Evolutionary conservation across 1,139 yeast species (phyloP), one percentile per base, ranked within the genome.

Genomic region (Lodderomyces orthopsilosis): DNA sequence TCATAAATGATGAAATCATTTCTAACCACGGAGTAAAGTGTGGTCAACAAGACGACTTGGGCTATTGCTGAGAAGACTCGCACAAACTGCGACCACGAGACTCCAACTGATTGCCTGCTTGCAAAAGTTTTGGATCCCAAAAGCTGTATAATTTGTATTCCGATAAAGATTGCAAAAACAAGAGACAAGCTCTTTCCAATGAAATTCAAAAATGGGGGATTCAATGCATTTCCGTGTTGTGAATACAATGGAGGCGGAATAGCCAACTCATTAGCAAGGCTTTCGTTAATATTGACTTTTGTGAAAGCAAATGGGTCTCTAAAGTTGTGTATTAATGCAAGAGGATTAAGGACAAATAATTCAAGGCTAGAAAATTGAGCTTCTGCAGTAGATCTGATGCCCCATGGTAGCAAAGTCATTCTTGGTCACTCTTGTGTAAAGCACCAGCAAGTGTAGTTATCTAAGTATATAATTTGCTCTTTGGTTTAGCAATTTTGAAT

Each of bases 131-230:
- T 44, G 37, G n/a, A 17, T 23, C 4, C n/a, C 19, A 18, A 26
- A 35, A 5, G 28, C 18, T 28, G 48, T n/a, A 46, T n/a, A 7
- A 54, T 46, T 47, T 68, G 71, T 27, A 37, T 46, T 1, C 52
- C 15, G 1, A 52, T 56, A 17, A 54, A 47, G 2, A 46, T 17
- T 3, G 50, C 56, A 22, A 57, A 28, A 5, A 49, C 15, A 5
- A 28, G 38, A 33, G 51, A 51, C 22, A 49, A 39, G 1, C 45
- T 21, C 17, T 55, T 41, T 8, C 54, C 50, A 3, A 58, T 46
- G 14, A 56, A 51, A n/a, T 63, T 54, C 24, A 66, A 48, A 44
- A 67, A 67, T 41, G 64, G 58, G 1, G 73, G 72, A 48, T 66
- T 63, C 22, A 66, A 46, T 15, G 65, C 55, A 49, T 65, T 68